Conservation (phyloP, 2,329 filamentous ascomycete genomes). For the Alternaria novae-zelandiae region DNA sequence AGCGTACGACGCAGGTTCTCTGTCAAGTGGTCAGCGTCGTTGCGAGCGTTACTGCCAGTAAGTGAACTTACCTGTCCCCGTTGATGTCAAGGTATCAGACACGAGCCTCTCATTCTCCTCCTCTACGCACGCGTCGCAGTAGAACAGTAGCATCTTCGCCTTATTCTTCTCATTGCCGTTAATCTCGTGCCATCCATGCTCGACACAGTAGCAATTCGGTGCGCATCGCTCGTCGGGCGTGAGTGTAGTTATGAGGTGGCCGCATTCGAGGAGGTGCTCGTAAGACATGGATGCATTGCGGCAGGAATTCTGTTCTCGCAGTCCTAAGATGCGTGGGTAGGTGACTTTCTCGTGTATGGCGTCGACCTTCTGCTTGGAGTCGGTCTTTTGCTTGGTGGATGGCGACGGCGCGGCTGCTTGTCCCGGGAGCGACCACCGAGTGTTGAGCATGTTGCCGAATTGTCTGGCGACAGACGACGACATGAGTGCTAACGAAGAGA, state of each 20-base stretch:
- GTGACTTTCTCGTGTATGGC: conserved; percentile 10
- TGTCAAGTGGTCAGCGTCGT: neutral
- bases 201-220: conserved; percentile 13
- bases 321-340: conserved; percentile 7
- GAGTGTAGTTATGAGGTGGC: conserved; percentile 8
- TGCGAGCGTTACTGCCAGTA: neutral
- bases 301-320: neutral
- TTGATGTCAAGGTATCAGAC: neutral
- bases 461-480: neutral
- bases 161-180: neutral
- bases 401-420: neutral
- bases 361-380: neutral
- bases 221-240: conserved; percentile 11
- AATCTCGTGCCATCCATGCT: neutral
- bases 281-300: neutral
- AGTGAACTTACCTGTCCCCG: neutral
- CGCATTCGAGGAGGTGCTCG: conserved; percentile 17
- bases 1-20: neutral
- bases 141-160: neutral
- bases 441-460: neutral
- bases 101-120: neutral
- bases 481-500: neutral
- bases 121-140: conserved; percentile 21
- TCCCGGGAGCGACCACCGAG: neutral
- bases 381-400: neutral